Conservation (phyloP, 2,329 filamentous ascomycete genomes). For the Cadophora luteo-olivacea region DNA sequence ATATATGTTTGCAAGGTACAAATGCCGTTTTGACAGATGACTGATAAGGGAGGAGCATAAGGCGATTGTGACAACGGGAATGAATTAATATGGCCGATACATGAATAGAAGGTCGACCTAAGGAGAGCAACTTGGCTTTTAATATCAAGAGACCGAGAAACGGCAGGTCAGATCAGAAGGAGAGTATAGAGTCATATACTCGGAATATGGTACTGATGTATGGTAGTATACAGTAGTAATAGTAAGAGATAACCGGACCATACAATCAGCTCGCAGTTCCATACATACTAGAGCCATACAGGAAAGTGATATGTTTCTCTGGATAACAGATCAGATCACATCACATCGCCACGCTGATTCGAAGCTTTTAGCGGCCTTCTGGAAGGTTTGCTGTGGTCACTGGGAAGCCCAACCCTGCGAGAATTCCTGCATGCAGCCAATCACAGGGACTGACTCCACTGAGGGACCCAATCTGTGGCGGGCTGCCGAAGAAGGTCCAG, state of each 20-base stretch:
- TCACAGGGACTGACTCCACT: background rate
- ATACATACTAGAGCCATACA: background rate
- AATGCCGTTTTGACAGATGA: background rate
- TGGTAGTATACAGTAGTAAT: background rate
- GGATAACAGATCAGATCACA: background rate
- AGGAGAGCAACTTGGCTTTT: background rate
- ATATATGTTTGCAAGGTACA: conserved; percentile 9
- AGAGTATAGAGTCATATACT: background rate
- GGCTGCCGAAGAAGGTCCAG: background rate
- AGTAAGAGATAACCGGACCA: background rate
- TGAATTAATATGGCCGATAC: background rate
- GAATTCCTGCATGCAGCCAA: conserved; percentile 6
- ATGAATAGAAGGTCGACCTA: conserved; percentile 13
- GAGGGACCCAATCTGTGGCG: background rate
- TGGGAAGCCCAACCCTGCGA: background rate
- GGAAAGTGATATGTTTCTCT: conserved; percentile 3
- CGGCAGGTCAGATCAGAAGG: background rate
- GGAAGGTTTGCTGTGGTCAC: conserved; percentile 25
- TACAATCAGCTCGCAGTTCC: background rate
- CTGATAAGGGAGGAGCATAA: conserved; percentile 5
- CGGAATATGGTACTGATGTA: background rate
- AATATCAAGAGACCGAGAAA: background rate
- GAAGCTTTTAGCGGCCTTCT: conserved; percentile 30
- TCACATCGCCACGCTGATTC: conserved; percentile 17
- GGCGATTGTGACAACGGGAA: conserved; percentile 1